A percentile compares a stretch with the other conserved stretches of the same genome.
Evolutionary conservation across 768 basidiomycete genomes (phyloP).

Genomic region (Xanthoconium stramineum): DNA sequence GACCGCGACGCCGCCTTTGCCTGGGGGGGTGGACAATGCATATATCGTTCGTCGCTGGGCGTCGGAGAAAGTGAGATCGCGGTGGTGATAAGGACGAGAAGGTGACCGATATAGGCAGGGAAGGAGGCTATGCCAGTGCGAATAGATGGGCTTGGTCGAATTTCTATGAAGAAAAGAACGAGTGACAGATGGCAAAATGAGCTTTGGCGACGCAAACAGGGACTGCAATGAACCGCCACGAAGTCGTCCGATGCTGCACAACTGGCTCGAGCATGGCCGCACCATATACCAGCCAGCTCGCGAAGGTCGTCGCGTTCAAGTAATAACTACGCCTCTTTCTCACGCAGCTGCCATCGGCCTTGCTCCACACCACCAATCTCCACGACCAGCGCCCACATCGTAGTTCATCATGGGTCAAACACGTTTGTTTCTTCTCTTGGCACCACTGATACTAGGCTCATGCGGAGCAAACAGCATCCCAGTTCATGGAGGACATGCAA

Average conservation of each 20-base stretch:
- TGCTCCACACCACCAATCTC: not conserved
- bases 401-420: constrained; percentile 70
- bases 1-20: constrained; percentile 81
- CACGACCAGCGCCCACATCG: constrained; percentile 4
- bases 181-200: constrained; percentile 4
- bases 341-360: constrained; percentile 9
- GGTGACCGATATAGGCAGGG: constrained; percentile 5
- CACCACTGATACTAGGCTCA: constrained; percentile 1
- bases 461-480: constrained; percentile 55
- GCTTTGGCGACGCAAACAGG: not conserved
- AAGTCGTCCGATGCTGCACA: not conserved
- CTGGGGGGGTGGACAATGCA: constrained; percentile 83
- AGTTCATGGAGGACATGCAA: constrained; percentile 98
- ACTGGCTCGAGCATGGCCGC: too few species aligned
- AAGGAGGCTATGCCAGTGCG: constrained; percentile 15
- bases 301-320: too few species aligned
- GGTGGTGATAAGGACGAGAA: not conserved
- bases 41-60: constrained; percentile 77
- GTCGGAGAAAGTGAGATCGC: constrained; percentile 33
- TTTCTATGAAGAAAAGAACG: constrained; percentile 24
- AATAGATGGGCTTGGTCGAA: constrained; percentile 11
- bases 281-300: too few species aligned
- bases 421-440: constrained; percentile 47
- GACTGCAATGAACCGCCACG: not conserved
- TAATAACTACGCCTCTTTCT: constrained; percentile 11